A percentile compares a stretch with the other conserved stretches of the same genome.
phyloP scores from a whole-genome alignment of 1,284 basidiomycete genomes.

The Acaromyces ingoldii region DNA sequence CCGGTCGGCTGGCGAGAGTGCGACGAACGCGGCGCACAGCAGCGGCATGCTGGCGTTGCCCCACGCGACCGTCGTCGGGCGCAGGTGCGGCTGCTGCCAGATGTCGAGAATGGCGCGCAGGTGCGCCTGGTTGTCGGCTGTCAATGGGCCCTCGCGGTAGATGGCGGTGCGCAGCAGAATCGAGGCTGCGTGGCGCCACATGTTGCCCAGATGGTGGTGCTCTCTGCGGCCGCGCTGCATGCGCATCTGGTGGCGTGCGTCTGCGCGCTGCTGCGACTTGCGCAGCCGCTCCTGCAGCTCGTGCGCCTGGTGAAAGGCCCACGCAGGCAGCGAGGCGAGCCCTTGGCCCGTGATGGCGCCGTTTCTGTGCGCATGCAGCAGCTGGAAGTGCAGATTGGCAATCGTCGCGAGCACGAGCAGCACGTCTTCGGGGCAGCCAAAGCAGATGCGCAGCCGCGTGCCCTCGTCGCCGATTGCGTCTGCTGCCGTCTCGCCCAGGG shows the following conservation, averaged over 20 bases:
- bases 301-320: not conserved
- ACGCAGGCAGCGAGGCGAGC: constrained; percentile 1
- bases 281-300: not conserved
- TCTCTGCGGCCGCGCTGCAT: not conserved
- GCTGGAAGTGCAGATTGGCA: constrained; percentile 4
- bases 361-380: not conserved
- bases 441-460: not conserved
- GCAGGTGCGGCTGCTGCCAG: not conserved
- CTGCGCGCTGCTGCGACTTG: not conserved
- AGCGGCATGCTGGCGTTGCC: not conserved
- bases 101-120: not conserved
- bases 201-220: not conserved
- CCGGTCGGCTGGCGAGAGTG: not conserved
- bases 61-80: not conserved
- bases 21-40: constrained; percentile 1
- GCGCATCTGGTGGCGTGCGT: not conserved
- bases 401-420: not conserved
- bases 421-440: constrained; percentile 4
- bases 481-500: too few relatives aligned
- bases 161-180: not conserved
- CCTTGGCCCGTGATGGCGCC: not conserved
- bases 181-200: constrained; percentile 1
- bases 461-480: not conserved
- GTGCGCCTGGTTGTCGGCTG: not conserved
- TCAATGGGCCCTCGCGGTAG: not conserved